phyloP scores from a whole-genome alignment of 75 land plant species.

The Cunninghamia lanceolata region DNA sequence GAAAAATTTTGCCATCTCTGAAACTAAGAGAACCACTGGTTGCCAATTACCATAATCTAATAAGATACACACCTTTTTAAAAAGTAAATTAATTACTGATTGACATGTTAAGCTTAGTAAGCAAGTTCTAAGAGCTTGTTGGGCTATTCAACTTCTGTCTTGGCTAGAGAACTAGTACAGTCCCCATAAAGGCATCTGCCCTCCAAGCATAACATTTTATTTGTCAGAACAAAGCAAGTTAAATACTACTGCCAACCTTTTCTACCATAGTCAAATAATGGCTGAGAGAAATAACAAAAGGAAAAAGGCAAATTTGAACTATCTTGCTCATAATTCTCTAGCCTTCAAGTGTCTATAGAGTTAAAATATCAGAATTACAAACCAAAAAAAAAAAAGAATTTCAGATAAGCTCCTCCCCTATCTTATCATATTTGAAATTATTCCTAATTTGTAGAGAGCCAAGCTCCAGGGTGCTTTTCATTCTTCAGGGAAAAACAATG shows the following conservation, averaged over 20 bases:
- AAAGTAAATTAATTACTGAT: neutral
- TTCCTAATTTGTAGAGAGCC: neutral
- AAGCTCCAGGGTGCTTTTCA: neutral
- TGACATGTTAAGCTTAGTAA: neutral
- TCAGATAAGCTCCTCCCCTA: neutral
- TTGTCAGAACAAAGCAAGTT: neutral
- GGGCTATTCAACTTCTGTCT: neutral
- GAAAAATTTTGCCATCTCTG: too few species aligned
- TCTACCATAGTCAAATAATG: neutral
- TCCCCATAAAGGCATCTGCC: neutral
- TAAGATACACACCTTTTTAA: neutral
- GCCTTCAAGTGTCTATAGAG: neutral
- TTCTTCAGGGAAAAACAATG: neutral
- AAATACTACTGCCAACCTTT: neutral
- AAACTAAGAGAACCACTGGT: neutral
- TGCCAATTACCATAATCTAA: neutral
- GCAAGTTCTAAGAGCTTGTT: neutral
- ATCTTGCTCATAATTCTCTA: neutral
- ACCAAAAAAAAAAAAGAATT: too few species aligned
- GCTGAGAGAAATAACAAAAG: neutral
- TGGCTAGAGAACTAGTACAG: neutral
- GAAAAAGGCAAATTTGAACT: neutral
- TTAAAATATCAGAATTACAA: neutral
- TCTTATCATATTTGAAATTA: neutral
- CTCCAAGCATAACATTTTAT: neutral